Evolutionary conservation across 2,329 filamentous ascomycete genomes (phyloP).

Genomic region (Colletotrichum sp.): DNA sequence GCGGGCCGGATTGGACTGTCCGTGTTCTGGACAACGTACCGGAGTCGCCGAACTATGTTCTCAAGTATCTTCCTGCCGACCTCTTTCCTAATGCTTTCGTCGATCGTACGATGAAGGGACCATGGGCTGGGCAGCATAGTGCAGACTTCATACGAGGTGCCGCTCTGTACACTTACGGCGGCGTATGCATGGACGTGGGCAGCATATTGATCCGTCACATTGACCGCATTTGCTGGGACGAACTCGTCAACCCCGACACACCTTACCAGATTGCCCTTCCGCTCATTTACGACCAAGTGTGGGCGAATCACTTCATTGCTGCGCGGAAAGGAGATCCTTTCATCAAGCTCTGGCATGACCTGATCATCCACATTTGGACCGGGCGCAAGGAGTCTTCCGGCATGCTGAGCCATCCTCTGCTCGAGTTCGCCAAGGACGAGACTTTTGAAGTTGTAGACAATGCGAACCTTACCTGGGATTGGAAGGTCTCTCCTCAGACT

Average conservation of each 20-base stretch:
- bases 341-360: constrained; percentile 46
- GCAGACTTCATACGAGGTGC: constrained; percentile 52
- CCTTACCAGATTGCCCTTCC: constrained; percentile 32
- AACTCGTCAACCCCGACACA: constrained; percentile 37
- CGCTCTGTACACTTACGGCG: constrained; percentile 43
- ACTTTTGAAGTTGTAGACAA: constrained; percentile 24
- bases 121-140: constrained; percentile 45
- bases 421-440: constrained; percentile 21
- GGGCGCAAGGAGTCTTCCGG: constrained; percentile 31
- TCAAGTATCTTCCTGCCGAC: constrained; percentile 37
- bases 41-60: constrained; percentile 38
- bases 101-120: constrained; percentile 47
- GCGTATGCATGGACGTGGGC: constrained; percentile 48
- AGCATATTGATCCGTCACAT: constrained; percentile 45
- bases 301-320: constrained; percentile 49
- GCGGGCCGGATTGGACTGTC: constrained; percentile 41
- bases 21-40: constrained; percentile 42
- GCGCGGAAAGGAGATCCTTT: constrained; percentile 45
- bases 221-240: constrained; percentile 47
- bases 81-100: constrained; percentile 46
- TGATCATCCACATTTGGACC: constrained; percentile 40
- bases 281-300: constrained; percentile 29
- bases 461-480: constrained; percentile 23
- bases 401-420: constrained; percentile 36
- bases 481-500: constrained; percentile 27